Conservation (phyloP, 78 protist genomes). For the Acrasis kona region DNA sequence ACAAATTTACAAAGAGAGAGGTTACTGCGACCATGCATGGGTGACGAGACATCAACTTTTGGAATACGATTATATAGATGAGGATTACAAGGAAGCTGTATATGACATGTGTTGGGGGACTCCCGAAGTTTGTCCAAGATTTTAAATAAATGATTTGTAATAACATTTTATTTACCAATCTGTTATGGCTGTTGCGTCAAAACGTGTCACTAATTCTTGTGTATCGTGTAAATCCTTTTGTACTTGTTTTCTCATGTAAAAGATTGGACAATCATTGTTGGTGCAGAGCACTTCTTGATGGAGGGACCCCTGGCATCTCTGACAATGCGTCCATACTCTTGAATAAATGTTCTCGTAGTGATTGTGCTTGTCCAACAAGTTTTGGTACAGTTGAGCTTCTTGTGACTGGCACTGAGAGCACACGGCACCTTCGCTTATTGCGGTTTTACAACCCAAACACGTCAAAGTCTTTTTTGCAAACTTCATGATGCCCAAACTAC, state of each 20-base stretch:
- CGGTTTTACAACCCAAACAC: slow-evolving; percentile 60
- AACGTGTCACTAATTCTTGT: slow-evolving; percentile 54
- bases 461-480: slow-evolving; percentile 33
- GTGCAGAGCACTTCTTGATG: slow-evolving; percentile 75
- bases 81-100: neutral
- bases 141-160: neutral
- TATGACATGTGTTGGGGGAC: neutral
- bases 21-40: neutral
- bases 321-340: slow-evolving; percentile 97
- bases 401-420: slow-evolving; percentile 45
- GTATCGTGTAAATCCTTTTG: slow-evolving; percentile 77
- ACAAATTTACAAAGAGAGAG: neutral
- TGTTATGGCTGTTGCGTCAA: slow-evolving; percentile 36
- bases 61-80: neutral
- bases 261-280: slow-evolving; percentile 89
- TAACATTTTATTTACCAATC: slow-evolving; percentile 43
- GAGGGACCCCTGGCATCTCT: slow-evolving; percentile 82
- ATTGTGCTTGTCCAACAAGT: slow-evolving; percentile 11
- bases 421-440: neutral
- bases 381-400: slow-evolving; percentile 51
- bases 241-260: slow-evolving; percentile 92
- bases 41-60: neutral
- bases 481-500: slow-evolving; percentile 61
- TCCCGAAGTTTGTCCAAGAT: neutral
- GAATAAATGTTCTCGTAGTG: slow-evolving; percentile 56